Evolutionary conservation across 441 rosid species (phyloP).

Genomic region (Adansonia rubrostipa): DNA sequence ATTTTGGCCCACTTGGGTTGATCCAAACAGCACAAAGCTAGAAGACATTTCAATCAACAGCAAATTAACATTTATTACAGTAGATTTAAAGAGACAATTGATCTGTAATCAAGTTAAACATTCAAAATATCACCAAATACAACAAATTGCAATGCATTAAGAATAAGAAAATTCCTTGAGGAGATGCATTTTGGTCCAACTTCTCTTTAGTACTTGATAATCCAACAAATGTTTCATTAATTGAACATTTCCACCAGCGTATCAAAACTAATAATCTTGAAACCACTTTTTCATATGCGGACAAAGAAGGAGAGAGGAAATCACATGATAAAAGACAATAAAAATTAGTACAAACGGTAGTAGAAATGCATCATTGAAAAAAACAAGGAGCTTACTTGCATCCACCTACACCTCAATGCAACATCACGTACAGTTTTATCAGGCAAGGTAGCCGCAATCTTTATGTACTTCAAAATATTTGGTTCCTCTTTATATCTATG

Average conservation of each 20-base stretch:
- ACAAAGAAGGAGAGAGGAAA: background rate
- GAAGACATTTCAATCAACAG: background rate
- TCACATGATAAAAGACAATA: slow-evolving; percentile 22
- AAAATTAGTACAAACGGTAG: background rate
- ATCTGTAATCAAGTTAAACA: background rate
- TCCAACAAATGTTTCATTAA: background rate
- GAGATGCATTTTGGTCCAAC: background rate
- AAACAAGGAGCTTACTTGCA: slow-evolving; percentile 64
- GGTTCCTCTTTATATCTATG: slow-evolving; percentile 73
- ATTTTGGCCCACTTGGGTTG: slow-evolving; percentile 17
- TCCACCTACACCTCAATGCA: slow-evolving; percentile 98
- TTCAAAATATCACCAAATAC: background rate
- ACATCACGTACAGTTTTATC: slow-evolving; percentile 96
- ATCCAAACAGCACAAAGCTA: background rate
- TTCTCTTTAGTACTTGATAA: background rate
- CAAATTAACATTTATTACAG: background rate
- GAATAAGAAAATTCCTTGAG: slow-evolving; percentile 1
- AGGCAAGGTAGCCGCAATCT: slow-evolving; percentile 82
- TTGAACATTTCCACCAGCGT: background rate
- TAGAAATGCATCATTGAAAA: slow-evolving; percentile 18
- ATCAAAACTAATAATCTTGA: background rate
- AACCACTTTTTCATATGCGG: background rate
- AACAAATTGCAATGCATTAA: slow-evolving; percentile 6
- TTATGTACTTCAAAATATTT: slow-evolving; percentile 81
- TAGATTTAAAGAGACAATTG: background rate